phyloP scores from a whole-genome alignment of 352 stramenopile genomes.

The Hyaloperonospora brassicae region DNA sequence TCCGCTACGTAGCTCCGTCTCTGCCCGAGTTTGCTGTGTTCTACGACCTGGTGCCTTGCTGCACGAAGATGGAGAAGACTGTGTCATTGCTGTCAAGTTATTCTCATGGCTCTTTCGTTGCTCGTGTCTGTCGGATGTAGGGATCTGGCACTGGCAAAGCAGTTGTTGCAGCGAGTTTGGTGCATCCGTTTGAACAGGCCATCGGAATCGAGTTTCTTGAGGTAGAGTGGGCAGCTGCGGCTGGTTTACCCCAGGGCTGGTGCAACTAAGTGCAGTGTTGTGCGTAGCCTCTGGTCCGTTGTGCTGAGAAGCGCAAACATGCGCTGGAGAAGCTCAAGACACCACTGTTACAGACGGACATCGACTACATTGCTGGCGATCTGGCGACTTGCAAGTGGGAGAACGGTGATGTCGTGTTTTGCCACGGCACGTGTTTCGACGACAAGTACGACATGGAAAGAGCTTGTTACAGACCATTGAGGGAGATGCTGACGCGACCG shows the following conservation, averaged over 20 bases:
- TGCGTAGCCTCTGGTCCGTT: conserved; percentile 54
- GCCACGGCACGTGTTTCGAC: conserved; percentile 79
- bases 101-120: not conserved
- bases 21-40: conserved; percentile 69
- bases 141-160: conserved; percentile 77
- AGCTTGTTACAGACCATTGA: not conserved
- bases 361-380: conserved; percentile 70
- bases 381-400: conserved; percentile 60
- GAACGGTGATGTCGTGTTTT: conserved; percentile 75
- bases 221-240: conserved; percentile 16
- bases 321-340: conserved; percentile 39
- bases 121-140: conserved; percentile 19
- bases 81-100: not conserved
- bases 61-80: not conserved
- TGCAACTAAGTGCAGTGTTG: not conserved
- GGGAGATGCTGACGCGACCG: not conserved
- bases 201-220: conserved; percentile 77
- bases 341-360: conserved; percentile 37
- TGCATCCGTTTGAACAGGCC: conserved; percentile 77
- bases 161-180: conserved; percentile 62
- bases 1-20: conserved; percentile 50
- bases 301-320: conserved; percentile 63
- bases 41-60: conserved; percentile 60
- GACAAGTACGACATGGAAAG: conserved; percentile 46
- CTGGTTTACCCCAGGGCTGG: no score